These are phyloP conservation scores for Linderniella brevidens DNA, from an alignment of 257 asterid species.

Conservation along the genomic window DNA sequence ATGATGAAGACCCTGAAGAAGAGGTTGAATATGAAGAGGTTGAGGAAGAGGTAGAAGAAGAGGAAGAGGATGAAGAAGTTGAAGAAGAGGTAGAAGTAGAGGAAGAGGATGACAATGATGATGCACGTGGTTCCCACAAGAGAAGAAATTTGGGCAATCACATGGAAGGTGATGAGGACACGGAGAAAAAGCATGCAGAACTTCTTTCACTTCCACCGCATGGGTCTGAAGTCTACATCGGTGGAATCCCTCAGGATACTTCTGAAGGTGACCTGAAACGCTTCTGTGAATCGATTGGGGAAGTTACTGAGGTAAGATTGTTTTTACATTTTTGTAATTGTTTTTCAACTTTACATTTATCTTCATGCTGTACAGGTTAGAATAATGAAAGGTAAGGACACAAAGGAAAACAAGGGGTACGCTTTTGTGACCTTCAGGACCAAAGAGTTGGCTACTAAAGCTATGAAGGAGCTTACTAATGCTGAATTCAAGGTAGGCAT, in stretches of 20 bases:
- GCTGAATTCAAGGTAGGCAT: constrained; percentile 53
- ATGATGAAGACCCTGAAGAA: constrained; percentile 40
- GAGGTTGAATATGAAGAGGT: constrained; percentile 87
- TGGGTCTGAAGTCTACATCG: constrained; percentile 89
- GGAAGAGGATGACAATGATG: constrained; percentile 19
- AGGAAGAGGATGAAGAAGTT: constrained; percentile 44
- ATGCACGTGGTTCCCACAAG: constrained; percentile 21
- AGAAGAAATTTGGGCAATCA: constrained; percentile 25
- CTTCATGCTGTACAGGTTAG: constrained; percentile 48
- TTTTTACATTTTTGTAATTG: constrained; percentile 2
- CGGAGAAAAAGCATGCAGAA: constrained; percentile 43
- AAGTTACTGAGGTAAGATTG: constrained; percentile 69
- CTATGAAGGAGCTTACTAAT: constrained; percentile 70
- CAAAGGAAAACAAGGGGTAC: constrained; percentile 78
- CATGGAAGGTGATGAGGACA: constrained; percentile 39
- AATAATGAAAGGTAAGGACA: constrained; percentile 87
- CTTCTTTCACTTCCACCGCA: constrained; percentile 94
- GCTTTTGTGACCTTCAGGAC: constrained; percentile 84
- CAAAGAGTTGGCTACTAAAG: constrained; percentile 78
- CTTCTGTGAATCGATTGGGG: constrained; percentile 68
- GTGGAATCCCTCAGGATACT: constrained; percentile 58
- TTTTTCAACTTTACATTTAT: constrained; percentile 8
- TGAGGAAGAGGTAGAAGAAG: constrained; percentile 68
- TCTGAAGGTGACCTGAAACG: constrained; percentile 61
- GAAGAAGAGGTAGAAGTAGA: constrained; percentile 32